Evolutionary conservation across 78 protist species (phyloP).

Genomic region (Bigelowiella natans): DNA sequence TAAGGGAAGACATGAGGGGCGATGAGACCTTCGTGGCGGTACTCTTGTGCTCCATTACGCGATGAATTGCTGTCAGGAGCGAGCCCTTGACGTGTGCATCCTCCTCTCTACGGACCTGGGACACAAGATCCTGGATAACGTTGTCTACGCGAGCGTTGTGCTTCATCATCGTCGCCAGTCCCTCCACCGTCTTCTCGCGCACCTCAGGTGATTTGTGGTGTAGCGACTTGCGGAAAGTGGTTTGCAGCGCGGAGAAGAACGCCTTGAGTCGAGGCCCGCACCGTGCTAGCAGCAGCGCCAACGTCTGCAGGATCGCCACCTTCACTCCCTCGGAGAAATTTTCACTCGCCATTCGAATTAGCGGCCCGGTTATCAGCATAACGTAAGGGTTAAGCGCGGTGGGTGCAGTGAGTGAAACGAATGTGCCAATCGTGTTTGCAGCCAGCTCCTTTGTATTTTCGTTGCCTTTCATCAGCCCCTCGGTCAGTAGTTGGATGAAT

Average conservation of each 20-base stretch:
- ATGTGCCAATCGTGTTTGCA: background rate
- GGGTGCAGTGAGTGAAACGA: background rate
- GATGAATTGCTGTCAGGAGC: too few relatives aligned
- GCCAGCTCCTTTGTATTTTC: background rate
- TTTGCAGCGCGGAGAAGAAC: background rate
- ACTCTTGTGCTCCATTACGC: too few relatives aligned
- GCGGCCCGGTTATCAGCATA: background rate
- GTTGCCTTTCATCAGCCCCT: background rate
- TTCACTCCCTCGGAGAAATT: background rate
- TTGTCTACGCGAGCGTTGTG: background rate
- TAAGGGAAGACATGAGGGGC: too few relatives aligned
- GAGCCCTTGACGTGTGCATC: too few relatives aligned
- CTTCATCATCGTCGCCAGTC: background rate
- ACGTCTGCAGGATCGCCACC: background rate
- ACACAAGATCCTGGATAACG: background rate
- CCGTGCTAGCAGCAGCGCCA: background rate
- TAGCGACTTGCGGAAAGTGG: background rate
- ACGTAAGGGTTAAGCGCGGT: background rate
- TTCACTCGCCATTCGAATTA: background rate
- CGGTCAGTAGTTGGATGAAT: background rate
- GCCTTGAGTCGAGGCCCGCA: background rate
- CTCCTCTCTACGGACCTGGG: too few relatives aligned
- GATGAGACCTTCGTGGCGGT: too few relatives aligned
- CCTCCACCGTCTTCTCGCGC: background rate
- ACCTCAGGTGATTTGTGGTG: background rate